Percentiles rank a stretch among this genome's conserved stretches.
Conservation (phyloP, 441 rosid genomes). For the Pelargonium fulgidum region DNA sequence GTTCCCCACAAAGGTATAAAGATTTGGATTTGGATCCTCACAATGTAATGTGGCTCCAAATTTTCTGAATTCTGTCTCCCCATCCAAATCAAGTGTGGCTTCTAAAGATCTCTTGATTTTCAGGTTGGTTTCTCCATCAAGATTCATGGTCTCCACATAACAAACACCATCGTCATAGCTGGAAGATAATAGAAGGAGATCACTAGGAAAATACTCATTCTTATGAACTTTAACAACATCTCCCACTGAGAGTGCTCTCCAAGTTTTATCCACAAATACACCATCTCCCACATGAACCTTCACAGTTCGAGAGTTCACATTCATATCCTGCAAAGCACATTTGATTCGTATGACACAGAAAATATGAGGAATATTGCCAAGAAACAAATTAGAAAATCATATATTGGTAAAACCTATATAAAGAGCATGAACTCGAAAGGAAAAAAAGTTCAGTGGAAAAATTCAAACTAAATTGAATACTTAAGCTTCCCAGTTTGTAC, state of each 20-base stretch:
- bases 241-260: conserved; percentile 84
- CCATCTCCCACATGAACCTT: conserved; percentile 62
- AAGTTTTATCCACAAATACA: conserved; percentile 39
- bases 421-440: no score
- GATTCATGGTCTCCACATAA: conserved; percentile 94
- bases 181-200: conserved; percentile 80
- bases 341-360: background rate
- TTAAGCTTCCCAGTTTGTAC: no score
- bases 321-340: conserved; percentile 55
- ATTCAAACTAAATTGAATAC: no score
- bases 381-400: background rate
- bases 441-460: no score
- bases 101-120: conserved; percentile 75
- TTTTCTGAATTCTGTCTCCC: conserved; percentile 48
- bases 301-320: conserved; percentile 65
- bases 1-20: conserved; percentile 79
- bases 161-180: conserved; percentile 82
- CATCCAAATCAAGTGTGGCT: conserved; percentile 47
- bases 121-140: conserved; percentile 94
- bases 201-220: conserved; percentile 91
- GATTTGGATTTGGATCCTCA: conserved; percentile 90
- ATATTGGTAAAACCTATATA: background rate
- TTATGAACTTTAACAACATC: conserved; percentile 75
- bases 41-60: conserved; percentile 67
- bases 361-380: background rate